phyloP scores from a whole-genome alignment of 192 early-diverging fungal species.

The Spizellomyces sp. region DNA sequence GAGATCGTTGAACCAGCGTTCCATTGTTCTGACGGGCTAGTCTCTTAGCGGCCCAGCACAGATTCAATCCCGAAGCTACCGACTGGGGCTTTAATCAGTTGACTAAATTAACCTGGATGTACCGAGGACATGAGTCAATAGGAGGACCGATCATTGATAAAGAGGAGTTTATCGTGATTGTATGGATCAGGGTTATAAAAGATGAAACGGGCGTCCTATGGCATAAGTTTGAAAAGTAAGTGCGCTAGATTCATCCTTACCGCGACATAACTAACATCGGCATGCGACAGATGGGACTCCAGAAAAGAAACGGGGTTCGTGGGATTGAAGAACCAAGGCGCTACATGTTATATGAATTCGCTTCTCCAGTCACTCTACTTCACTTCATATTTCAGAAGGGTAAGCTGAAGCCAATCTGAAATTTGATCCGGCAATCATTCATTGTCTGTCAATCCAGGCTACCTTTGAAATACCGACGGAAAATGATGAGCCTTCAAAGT shows the following conservation, averaged over 20 bases:
- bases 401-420: not conserved
- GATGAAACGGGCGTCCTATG: slow-evolving; percentile 92
- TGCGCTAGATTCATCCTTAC: not conserved
- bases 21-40: not conserved
- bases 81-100: slow-evolving; percentile 96
- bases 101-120: slow-evolving; percentile 41
- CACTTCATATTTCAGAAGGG: slow-evolving; percentile 89
- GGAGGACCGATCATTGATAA: slow-evolving; percentile 8
- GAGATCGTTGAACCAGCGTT: too few species aligned
- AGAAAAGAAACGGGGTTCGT: slow-evolving; percentile 89
- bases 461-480: slow-evolving; percentile 92
- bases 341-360: slow-evolving; percentile 99
- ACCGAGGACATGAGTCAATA: slow-evolving; percentile 45
- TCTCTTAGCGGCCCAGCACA: slow-evolving; percentile 68
- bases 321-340: slow-evolving; percentile 95
- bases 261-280: not conserved
- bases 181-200: slow-evolving; percentile 74
- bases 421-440: not conserved
- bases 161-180: slow-evolving; percentile 62
- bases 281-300: slow-evolving; percentile 75
- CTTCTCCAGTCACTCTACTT: slow-evolving; percentile 93
- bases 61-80: slow-evolving; percentile 76
- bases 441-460: slow-evolving; percentile 41
- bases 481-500: slow-evolving; percentile 84
- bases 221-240: slow-evolving; percentile 88